Percentiles rank a stretch among this genome's conserved stretches.
Evolutionary conservation across 2,329 filamentous ascomycete species (phyloP).

Genomic region (Dactylella cylindrospora): DNA sequence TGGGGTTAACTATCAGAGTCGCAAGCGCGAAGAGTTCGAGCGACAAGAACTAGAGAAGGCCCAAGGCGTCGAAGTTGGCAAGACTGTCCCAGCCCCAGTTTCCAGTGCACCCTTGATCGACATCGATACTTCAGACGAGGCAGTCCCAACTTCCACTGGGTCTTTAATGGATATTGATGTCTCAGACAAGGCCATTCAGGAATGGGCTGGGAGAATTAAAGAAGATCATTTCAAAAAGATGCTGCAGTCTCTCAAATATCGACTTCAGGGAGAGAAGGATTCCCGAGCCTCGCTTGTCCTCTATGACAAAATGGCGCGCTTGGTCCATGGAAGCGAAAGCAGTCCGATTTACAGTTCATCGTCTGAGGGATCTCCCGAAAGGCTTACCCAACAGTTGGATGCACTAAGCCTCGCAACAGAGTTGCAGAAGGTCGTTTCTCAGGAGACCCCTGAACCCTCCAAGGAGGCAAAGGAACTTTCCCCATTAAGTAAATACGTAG

Average conservation of each 20-base stretch:
- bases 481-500: neutral
- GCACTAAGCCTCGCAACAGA: neutral
- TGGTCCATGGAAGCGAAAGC: conserved; percentile 2
- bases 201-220: conserved; percentile 33
- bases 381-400: neutral
- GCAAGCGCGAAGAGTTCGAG: conserved; percentile 4
- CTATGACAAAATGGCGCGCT: conserved; percentile 7
- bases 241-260: conserved; percentile 6
- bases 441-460: neutral
- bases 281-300: conserved; percentile 2
- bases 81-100: neutral
- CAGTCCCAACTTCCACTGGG: neutral
- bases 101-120: too few relatives aligned
- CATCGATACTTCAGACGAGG: neutral
- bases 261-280: conserved; percentile 10
- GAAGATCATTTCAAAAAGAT: conserved; percentile 11
- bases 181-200: conserved; percentile 7
- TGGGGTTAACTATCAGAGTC: too few relatives aligned
- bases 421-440: neutral
- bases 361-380: neutral
- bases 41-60: too few relatives aligned
- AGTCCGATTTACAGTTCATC: neutral
- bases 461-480: neutral
- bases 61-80: too few relatives aligned
- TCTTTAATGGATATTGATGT: conserved; percentile 13